Percentiles rank a stretch among this genome's conserved stretches.
Evolutionary conservation across 306 rosid species (phyloP).

Genomic region (Pterocarpus santalinus): DNA sequence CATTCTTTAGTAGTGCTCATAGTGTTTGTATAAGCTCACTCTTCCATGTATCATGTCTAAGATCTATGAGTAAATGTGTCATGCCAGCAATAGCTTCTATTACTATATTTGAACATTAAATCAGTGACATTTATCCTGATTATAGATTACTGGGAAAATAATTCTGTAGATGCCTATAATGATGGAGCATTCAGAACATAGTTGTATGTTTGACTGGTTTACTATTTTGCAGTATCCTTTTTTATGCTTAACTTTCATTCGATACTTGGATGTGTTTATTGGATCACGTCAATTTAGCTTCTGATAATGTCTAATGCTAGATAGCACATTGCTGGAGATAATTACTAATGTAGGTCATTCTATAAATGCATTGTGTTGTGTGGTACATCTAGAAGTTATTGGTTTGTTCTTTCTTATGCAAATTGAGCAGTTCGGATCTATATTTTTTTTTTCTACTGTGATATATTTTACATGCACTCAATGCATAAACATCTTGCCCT

Average conservation of each 20-base stretch:
- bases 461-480: slow-evolving; percentile 2
- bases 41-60: too few species aligned
- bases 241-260: slow-evolving; percentile 27
- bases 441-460: neutral
- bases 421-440: slow-evolving; percentile 3
- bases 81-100: too few species aligned
- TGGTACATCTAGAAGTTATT: neutral
- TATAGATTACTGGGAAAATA: too few species aligned
- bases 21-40: too few species aligned
- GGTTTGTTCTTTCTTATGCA: slow-evolving; percentile 30
- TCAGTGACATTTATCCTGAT: too few species aligned
- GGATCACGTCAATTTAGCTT: slow-evolving; percentile 16
- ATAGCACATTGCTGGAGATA: slow-evolving; percentile 32
- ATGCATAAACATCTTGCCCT: slow-evolving; percentile 30
- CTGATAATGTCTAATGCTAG: slow-evolving; percentile 20
- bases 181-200: too few species aligned
- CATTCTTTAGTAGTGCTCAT: too few species aligned
- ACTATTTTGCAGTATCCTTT: neutral
- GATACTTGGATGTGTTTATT: slow-evolving; percentile 13
- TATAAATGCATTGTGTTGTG: neutral
- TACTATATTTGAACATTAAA: too few species aligned
- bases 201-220: too few species aligned
- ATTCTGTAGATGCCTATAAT: too few species aligned
- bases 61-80: too few species aligned
- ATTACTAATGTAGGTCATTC: neutral